A percentile compares a stretch with the other conserved stretches of the same genome.
phyloP scores from a whole-genome alignment of 1,284 basidiomycete genomes.

The Malassezia yamatoensis region DNA sequence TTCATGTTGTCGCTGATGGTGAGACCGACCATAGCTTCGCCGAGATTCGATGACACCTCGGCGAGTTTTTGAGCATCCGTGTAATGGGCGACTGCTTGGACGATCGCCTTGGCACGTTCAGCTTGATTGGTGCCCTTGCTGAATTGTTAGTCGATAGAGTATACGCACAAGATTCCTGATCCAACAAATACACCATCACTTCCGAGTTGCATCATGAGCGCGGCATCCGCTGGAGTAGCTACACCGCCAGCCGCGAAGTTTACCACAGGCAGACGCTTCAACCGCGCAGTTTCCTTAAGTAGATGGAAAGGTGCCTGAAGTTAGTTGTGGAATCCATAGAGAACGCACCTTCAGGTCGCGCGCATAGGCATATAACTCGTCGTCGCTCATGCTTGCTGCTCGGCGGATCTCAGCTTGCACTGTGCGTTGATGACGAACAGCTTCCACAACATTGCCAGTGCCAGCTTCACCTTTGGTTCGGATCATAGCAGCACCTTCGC shows the following conservation, averaged over 20 bases:
- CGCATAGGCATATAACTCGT: conserved; percentile 87
- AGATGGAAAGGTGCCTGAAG: conserved; percentile 85
- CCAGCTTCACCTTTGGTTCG: conserved; percentile 60
- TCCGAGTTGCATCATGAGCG: conserved; percentile 98
- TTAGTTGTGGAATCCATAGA: background rate
- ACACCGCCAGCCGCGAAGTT: conserved; percentile 71
- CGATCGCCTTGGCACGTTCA: conserved; percentile 89
- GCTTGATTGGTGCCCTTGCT: conserved; percentile 71
- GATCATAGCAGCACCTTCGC: conserved; percentile 63
- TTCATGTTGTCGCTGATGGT: conserved; percentile 55
- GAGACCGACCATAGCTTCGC: conserved; percentile 83
- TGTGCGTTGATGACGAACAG: conserved; percentile 75
- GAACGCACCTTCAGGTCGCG: conserved; percentile 56
- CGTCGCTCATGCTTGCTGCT: conserved; percentile 71
- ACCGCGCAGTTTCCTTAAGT: conserved; percentile 84
- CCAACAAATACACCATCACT: conserved; percentile 71
- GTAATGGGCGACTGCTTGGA: conserved; percentile 93
- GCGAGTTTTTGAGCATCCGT: conserved; percentile 47
- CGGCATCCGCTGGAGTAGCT: conserved; percentile 93
- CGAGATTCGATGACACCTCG: conserved; percentile 76
- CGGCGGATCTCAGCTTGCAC: conserved; percentile 75
- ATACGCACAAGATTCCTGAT: conserved; percentile 34
- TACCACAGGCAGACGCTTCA: conserved; percentile 85
- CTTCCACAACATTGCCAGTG: conserved; percentile 91
- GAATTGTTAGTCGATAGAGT: background rate